These are phyloP conservation scores for Oleoguttula mirabilis DNA, from an alignment of 495 filamentous ascomycete genomes.

Conservation along the genomic window DNA sequence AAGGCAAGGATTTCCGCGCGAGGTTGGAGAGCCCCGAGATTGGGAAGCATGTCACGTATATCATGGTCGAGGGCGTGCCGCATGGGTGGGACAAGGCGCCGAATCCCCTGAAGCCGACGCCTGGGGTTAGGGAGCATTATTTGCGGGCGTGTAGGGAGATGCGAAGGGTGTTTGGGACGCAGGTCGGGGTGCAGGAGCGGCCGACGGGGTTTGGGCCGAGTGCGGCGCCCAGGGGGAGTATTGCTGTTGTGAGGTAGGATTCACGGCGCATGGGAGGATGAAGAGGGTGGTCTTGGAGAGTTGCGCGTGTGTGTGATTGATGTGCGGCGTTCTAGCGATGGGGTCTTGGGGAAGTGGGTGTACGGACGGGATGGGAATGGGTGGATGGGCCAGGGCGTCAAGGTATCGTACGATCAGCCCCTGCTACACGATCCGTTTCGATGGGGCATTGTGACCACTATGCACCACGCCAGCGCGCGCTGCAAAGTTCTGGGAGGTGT, in stretches of 20 bases:
- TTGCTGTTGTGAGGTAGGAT: slow-evolving; percentile 15
- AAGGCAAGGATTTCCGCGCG: slow-evolving; percentile 57
- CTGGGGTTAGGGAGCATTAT: slow-evolving; percentile 33
- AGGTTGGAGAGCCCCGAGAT: slow-evolving; percentile 44
- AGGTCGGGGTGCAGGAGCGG: slow-evolving; percentile 1
- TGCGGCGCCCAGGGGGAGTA: slow-evolving; percentile 15
- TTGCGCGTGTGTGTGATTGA: too few relatives aligned
- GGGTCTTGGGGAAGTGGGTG: too few relatives aligned
- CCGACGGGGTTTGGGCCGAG: neutral
- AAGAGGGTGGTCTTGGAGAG: too few relatives aligned
- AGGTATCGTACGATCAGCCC: too few relatives aligned
- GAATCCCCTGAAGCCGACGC: slow-evolving; percentile 54
- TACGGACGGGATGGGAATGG: too few relatives aligned
- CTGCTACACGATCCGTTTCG: too few relatives aligned
- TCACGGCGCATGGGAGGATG: too few relatives aligned
- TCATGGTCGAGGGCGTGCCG: slow-evolving; percentile 56
- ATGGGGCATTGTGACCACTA: too few relatives aligned
- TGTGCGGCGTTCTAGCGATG: too few relatives aligned
- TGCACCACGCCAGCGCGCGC: too few relatives aligned
- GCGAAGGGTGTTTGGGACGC: slow-evolving; percentile 28
- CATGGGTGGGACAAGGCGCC: slow-evolving; percentile 87
- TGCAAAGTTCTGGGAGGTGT: too few relatives aligned
- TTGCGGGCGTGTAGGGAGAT: slow-evolving; percentile 34
- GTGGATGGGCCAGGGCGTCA: too few relatives aligned
- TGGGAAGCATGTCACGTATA: slow-evolving; percentile 61